Evolutionary conservation across 2,329 filamentous ascomycete species (phyloP).

Genomic region (Trichophyton schoenleinii): DNA sequence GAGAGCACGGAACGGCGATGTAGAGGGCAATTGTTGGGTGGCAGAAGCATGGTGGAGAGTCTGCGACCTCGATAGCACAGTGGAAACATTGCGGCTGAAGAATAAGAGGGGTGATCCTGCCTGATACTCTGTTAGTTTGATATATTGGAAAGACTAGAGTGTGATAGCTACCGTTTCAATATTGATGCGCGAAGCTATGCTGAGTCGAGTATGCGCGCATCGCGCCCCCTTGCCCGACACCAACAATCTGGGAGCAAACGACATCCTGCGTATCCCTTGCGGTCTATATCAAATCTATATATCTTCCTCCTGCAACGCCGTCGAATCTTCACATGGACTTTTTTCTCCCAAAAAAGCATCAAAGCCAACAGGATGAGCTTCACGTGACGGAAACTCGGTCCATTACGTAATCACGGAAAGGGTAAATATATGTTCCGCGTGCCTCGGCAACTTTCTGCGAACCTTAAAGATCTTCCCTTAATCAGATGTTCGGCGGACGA

Average conservation of each 20-base stretch:
- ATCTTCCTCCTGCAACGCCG: no score
- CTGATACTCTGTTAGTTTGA: not conserved
- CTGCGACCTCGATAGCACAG: not conserved
- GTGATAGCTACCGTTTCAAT: not conserved
- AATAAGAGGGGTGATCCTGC: not conserved
- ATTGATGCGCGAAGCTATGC: not conserved
- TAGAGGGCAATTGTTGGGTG: not conserved
- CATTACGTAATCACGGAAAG: conserved; percentile 5
- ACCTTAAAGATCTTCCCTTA: not conserved
- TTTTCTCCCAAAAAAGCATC: not conserved
- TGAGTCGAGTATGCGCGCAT: not conserved
- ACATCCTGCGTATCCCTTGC: not conserved
- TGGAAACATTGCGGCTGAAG: not conserved
- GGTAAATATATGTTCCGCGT: conserved; percentile 17
- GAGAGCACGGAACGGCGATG: not conserved
- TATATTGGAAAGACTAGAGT: not conserved
- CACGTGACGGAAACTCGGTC: not conserved
- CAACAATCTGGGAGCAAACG: conserved; percentile 1
- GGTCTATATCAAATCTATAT: not conserved
- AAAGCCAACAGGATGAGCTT: not conserved
- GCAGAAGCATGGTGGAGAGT: not conserved
- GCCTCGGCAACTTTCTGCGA: conserved; percentile 23
- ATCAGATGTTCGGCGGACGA: not conserved
- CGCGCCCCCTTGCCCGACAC: conserved; percentile 6
- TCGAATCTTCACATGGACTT: not conserved